Base-by-base conservation (phyloP, 495 filamentous ascomycete genomes). In the Pyrenula massariospora region DNA sequence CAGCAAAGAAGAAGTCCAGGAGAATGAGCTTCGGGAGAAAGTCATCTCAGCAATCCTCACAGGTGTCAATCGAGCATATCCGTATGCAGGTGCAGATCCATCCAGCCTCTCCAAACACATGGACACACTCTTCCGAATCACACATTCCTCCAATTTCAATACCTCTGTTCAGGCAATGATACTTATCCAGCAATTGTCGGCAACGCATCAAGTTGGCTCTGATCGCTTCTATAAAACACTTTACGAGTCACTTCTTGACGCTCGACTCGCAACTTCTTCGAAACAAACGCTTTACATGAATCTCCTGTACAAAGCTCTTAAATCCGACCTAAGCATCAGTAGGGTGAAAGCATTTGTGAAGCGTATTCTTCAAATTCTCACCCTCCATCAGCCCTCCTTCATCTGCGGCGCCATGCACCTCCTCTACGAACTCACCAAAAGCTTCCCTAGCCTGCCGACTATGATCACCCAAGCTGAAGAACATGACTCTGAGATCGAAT, bases 61-160 rank as follows among this genome's bases (percentile, higher is more conserved):
- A 3, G 93, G 93, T 61, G 88, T 97, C 56, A 97, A 97, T 66
- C 87, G 93, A 57, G 91, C 94, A 15, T 89, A 95, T 63, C 93
- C 93, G 2, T 98, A 94, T 70, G 85, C 91, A 2, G 84, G 85
- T 60, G 80, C 86, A 1, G 88, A 94, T 54, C 47, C 50, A 21
- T 64, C n/a, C 54, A 82, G 79, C 25, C 79, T 96, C 56, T 87
- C 92, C 59, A 85, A 85, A 57, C 91, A 97, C 59, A 80, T 97
- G 57, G 88, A 96, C 65, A 95, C 91, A 2, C 74, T 98, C 25
- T 98, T 96, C 77, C 80, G 82, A 60, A 91, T 98, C 59, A 94
- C 93, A 0, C 92, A 98, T 68, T 96, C 93, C 0, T 89, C 93
- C 12, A 98, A 97, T 66, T 97, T 98, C 76, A 97, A 96, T 73